These are phyloP conservation scores for Mucor racemosus DNA, from an alignment of 371 early-diverging fungal genomes.

Conservation along the genomic window DNA sequence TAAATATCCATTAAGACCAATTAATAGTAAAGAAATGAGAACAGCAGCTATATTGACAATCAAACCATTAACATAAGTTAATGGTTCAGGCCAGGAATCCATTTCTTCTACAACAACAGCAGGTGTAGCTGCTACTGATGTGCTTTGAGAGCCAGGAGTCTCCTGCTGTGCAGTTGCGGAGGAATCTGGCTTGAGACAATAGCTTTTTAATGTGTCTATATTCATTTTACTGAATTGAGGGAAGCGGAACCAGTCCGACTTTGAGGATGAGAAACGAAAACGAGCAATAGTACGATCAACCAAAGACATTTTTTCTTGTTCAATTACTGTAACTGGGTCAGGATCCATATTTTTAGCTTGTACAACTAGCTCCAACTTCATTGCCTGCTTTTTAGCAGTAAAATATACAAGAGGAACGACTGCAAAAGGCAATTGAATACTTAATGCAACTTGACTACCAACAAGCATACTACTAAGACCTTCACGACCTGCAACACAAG, in stretches of 20 bases:
- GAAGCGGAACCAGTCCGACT: constrained; percentile 26
- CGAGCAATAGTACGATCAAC: constrained; percentile 24
- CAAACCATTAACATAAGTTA: constrained; percentile 37
- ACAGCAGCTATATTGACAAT: constrained; percentile 49
- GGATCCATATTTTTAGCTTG: constrained; percentile 15
- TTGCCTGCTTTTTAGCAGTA: constrained; percentile 58
- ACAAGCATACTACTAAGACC: constrained; percentile 72
- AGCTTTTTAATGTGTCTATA: constrained; percentile 14
- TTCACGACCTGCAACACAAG: constrained; percentile 63
- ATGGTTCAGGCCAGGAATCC: constrained; percentile 29
- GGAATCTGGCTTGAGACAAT: constrained; percentile 10
- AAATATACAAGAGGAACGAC: constrained; percentile 79
- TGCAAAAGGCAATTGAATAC: constrained; percentile 81
- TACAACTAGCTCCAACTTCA: constrained; percentile 51
- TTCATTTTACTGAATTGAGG: constrained; percentile 29
- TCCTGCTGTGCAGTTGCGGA: neutral
- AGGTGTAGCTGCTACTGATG: neutral
- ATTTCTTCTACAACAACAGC: neutral
- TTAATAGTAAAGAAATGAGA: constrained; percentile 52
- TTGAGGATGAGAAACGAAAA: constrained; percentile 17
- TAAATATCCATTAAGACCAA: constrained; percentile 64
- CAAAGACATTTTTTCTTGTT: constrained; percentile 25
- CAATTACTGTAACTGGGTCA: neutral
- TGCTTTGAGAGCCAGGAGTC: neutral
- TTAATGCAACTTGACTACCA: constrained; percentile 79